Conservation (phyloP, 2,329 filamentous ascomycete species). For the Bisporella sp. region DNA sequence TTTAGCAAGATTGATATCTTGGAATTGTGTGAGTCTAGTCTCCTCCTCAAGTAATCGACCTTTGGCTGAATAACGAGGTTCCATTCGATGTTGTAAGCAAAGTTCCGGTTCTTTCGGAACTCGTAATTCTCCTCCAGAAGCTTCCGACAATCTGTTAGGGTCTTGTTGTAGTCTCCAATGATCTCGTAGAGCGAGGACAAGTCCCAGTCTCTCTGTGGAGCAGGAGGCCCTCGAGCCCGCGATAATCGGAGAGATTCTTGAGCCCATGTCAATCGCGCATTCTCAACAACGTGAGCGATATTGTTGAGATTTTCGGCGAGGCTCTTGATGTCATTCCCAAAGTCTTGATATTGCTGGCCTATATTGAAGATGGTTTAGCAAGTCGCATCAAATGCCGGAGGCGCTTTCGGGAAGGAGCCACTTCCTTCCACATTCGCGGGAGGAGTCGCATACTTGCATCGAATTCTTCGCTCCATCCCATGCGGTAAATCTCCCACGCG, state of each 20-base stretch:
- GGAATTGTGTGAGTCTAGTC: slow-evolving; percentile 11
- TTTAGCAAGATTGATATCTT: slow-evolving; percentile 11
- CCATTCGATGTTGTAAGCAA: slow-evolving; percentile 13
- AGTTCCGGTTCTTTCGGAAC: slow-evolving; percentile 9
- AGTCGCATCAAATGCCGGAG: too few species aligned
- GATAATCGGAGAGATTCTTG: slow-evolving; percentile 5
- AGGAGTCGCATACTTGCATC: slow-evolving; percentile 7
- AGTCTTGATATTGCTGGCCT: slow-evolving; percentile 8
- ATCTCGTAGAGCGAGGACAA: slow-evolving; percentile 7
- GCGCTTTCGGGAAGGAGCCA: too few species aligned
- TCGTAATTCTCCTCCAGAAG: slow-evolving; percentile 13
- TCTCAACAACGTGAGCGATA: slow-evolving; percentile 5
- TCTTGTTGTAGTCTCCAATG: slow-evolving; percentile 8
- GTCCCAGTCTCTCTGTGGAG: slow-evolving; percentile 8
- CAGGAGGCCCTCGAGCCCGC: neutral
- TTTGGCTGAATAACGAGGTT: slow-evolving; percentile 9
- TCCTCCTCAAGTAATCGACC: slow-evolving; percentile 8
- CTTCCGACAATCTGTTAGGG: slow-evolving; percentile 7
- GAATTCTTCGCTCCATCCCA: slow-evolving; percentile 10
- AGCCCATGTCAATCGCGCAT: slow-evolving; percentile 7
- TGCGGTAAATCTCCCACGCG: slow-evolving; percentile 9
- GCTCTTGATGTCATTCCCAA: slow-evolving; percentile 7
- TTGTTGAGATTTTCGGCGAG: slow-evolving; percentile 9
- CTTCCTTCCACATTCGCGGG: too few species aligned
- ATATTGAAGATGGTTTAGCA: neutral